A percentile compares a stretch with the other conserved stretches of the same genome.
Conservation (phyloP, 2,329 filamentous ascomycete species). For the Ophiostoma piceae region DNA sequence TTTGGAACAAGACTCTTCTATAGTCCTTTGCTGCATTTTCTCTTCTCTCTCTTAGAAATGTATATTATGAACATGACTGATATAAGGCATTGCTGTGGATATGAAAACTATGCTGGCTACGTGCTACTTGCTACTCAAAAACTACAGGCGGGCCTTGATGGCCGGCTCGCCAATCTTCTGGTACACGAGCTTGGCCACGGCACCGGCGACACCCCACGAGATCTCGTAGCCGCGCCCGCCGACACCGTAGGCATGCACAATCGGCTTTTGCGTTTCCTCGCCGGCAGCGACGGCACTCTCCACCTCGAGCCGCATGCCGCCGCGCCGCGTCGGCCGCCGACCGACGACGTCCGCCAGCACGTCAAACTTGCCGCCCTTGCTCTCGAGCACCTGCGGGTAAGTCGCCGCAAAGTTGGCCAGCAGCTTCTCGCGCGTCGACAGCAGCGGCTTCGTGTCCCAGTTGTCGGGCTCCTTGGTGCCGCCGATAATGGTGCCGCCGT, state of each 20-base stretch:
- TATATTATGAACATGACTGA: conserved; percentile 11
- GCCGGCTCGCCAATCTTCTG: neutral
- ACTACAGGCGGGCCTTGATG: conserved; percentile 10
- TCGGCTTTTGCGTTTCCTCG: conserved; percentile 15
- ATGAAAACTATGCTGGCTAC: neutral
- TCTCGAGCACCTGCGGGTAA: conserved; percentile 34
- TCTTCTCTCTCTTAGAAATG: conserved; percentile 13
- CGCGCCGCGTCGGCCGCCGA: conserved; percentile 42
- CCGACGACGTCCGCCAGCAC: conserved; percentile 41
- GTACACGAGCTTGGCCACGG: conserved; percentile 39
- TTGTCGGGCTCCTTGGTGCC: conserved; percentile 59
- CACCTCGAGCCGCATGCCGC: conserved; percentile 49
- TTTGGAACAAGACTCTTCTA: conserved; percentile 15
- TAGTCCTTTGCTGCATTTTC: neutral
- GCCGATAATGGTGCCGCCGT: conserved; percentile 60
- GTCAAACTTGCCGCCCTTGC: conserved; percentile 22
- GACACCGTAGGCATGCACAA: conserved; percentile 55
- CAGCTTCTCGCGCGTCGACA: conserved; percentile 43
- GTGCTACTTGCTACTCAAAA: neutral
- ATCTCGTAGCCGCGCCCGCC: conserved; percentile 58
- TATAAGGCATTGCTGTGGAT: neutral
- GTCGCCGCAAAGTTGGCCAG: conserved; percentile 38
- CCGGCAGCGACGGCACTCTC: conserved; percentile 34
- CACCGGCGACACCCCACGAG: conserved; percentile 54
- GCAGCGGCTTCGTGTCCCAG: conserved; percentile 48